Base-by-base conservation (phyloP, 2,329 filamentous ascomycete genomes). In the Apiospora saccharicola region DNA sequence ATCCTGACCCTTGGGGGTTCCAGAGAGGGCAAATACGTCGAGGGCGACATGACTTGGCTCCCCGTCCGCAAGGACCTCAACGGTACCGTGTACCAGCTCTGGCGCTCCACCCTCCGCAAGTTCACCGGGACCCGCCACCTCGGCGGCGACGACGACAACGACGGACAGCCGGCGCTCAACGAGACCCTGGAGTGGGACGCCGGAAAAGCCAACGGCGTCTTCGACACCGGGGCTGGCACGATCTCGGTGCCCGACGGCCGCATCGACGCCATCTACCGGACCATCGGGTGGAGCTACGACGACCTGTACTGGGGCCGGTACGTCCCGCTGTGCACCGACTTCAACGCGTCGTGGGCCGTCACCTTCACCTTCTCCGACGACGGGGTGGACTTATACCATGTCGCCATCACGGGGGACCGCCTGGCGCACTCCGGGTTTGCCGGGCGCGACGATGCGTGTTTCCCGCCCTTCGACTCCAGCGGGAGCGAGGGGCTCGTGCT, bases 261-360 rank as follows among this genome's bases (percentile, higher is more conserved):
- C 24, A 75, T 81, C 24, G 72, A 76, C 1, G 71, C 73, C 0
- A 73, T 83, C 47, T 83, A 83, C 74, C 72, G 73, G 43, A 78
- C 79, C 0, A 79, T 83, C 37, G 81, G 81, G 3, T 79, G 80
- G 81, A 80, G 82, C 79, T 82, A 75, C 75, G 80, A 76, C 0
- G 78, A 77, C 1, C 79, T 83, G 61, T 44, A 79, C 14, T 47
- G 64, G 0, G 77, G 76, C 37, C 71, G 80, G 0, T 75, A 79
- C 57, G 72, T 83, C 57, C 81, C 80, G 12, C 73, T 81, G 26
- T 83, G 82, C 76, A 76, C 72, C 73, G 81, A 83, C 44, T 82
- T 83, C 72, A 83, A 80, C 71, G 73, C 79, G 49, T 75, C 78
- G 71, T 83, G 82, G 82, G 78, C 79, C 0, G 43, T 82, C 13